Evolutionary conservation across 2,329 filamentous ascomycete genomes (phyloP), one percentile per base, ranked within the genome.

Genomic region (Chrysoporthe austroafricana): DNA sequence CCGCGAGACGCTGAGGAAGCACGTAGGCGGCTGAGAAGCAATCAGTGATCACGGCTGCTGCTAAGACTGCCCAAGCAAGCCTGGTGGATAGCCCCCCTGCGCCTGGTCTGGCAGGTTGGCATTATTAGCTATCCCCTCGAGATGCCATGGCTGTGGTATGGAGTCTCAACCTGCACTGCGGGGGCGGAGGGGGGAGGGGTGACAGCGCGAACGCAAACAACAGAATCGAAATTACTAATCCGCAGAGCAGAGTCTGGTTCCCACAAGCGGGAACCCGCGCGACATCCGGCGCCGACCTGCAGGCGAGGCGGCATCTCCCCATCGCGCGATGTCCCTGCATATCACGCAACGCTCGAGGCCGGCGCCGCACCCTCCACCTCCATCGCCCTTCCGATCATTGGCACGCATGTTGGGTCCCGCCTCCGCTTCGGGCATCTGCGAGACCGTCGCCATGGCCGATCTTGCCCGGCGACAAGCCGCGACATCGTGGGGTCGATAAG

Each of bases 291-390:
- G 13, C 21, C 62, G 46, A 46, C 39, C 34, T 46, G 44, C 46
- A 18, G 11, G 7, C 36, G 42, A 46, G 48, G 11, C 48, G 21
- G 48, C 9, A 42, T 18, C 32, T 21, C 48, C 7, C 21, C 43
- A 64, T 64, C 39, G 36, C 44, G 63, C 63, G 21, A 64, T 64
- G 63, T 64, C 63, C 63, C 63, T 64, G 63, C 63, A 64, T 21
- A 64, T 64, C 63, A 64, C 63, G 63, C 63, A 58, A 64, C 63
- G 9, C 39, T 57, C 36, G n/a, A 21, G 21, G n/a, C 46, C 62
- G 8, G 39, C 21, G 52, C 63, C 26, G 42, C 11, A 18, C 14
- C 42, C 52, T 36, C 21, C 62, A 46, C 13, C 52, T 34, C 21
- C 62, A 46, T 18, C 50, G 46, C 21, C 39, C n/a, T 52, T 52